These are phyloP conservation scores for Thuidium tamariscinum DNA, from an alignment of 225 moss, liverwort and hornwort species.

Conservation along the genomic window DNA sequence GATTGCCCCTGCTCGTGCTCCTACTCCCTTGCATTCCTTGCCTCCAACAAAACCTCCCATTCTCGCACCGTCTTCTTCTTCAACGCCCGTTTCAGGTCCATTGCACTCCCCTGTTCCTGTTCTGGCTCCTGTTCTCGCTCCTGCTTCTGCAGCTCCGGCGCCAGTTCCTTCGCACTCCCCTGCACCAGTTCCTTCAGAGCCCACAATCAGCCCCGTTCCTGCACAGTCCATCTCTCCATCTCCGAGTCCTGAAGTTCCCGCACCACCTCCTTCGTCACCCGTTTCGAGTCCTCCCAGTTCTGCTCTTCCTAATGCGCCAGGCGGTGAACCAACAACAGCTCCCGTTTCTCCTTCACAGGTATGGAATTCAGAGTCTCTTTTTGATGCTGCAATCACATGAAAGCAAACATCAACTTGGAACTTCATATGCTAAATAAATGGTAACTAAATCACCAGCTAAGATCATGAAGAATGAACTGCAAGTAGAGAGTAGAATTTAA, in stretches of 20 bases:
- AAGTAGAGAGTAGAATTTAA: not conserved
- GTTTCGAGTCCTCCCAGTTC: not conserved
- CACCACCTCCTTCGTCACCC: constrained; percentile 7
- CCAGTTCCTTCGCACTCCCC: not conserved
- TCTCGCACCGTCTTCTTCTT: not conserved
- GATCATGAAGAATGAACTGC: not conserved
- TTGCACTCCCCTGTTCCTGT: not conserved
- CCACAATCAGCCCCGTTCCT: not conserved
- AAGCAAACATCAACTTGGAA: not conserved
- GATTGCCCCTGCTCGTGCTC: not conserved
- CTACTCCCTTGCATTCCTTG: not conserved
- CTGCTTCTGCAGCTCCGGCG: not conserved
- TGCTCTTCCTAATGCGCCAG: constrained; percentile 6
- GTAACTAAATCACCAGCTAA: not conserved
- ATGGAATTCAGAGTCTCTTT: not conserved
- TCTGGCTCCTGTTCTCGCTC: not conserved
- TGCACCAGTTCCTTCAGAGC: not conserved
- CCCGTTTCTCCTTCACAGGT: constrained; percentile 12
- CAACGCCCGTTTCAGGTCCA: not conserved
- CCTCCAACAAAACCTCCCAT: constrained; percentile 1
- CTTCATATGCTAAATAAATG: not conserved
- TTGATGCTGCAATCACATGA: not conserved
- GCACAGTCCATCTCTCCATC: not conserved
- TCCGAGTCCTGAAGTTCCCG: not conserved
- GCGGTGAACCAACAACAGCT: not conserved